These are phyloP conservation scores for Ilyonectria mors-panacis DNA, from an alignment of 2,329 filamentous ascomycete species.

Conservation along the genomic window DNA sequence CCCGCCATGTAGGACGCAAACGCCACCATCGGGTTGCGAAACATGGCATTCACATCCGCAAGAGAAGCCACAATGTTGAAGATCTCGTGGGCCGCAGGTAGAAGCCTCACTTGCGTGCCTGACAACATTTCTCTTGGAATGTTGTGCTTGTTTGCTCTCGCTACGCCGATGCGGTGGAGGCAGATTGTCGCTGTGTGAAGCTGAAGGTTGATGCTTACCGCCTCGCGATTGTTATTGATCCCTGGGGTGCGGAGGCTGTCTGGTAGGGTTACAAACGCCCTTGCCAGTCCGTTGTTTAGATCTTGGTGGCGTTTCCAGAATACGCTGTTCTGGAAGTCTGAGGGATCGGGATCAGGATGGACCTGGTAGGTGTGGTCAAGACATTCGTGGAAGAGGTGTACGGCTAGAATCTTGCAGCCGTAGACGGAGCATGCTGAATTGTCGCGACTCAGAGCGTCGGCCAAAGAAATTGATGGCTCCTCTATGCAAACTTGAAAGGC, in stretches of 20 bases:
- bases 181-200: slow-evolving; percentile 89
- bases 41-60: slow-evolving; percentile 40
- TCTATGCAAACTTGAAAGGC: slow-evolving; percentile 77
- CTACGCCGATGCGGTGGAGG: slow-evolving; percentile 86
- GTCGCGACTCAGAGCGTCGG: slow-evolving; percentile 71
- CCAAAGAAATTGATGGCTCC: slow-evolving; percentile 72
- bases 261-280: slow-evolving; percentile 81
- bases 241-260: slow-evolving; percentile 77
- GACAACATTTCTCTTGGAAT: slow-evolving; percentile 15
- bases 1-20: slow-evolving; percentile 82
- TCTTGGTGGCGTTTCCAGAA: slow-evolving; percentile 88
- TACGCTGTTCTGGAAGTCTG: slow-evolving; percentile 50
- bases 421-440: slow-evolving; percentile 72
- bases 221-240: slow-evolving; percentile 75
- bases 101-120: slow-evolving; percentile 76
- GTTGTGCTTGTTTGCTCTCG: slow-evolving; percentile 68
- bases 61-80: slow-evolving; percentile 79
- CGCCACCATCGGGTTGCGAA: slow-evolving; percentile 80
- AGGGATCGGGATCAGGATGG: slow-evolving; percentile 73
- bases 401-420: slow-evolving; percentile 78
- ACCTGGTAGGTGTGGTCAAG: slow-evolving; percentile 78
- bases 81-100: slow-evolving; percentile 85
- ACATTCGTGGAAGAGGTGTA: slow-evolving; percentile 84
- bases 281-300: slow-evolving; percentile 82
- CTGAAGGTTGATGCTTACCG: slow-evolving; percentile 86